Evolutionary conservation across 2,329 filamentous ascomycete species (phyloP), one percentile per base, ranked within the genome.

Genomic region (Diaporthe ampelina): DNA sequence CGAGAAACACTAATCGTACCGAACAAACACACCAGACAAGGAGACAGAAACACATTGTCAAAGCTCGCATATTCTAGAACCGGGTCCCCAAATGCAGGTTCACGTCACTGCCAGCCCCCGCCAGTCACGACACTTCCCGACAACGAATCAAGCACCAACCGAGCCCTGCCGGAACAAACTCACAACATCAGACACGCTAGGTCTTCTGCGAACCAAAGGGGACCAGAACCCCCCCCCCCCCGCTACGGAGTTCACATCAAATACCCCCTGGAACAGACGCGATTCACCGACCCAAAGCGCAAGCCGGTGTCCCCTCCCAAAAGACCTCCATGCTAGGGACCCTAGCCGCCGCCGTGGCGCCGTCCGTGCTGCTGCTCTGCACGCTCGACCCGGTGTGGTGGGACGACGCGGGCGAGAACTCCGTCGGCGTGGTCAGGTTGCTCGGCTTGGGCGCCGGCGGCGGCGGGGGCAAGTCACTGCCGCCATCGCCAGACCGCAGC

Each of bases 371-470:
- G 40, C 40, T 43, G 35, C 67, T 48, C n/a, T 57, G 54, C 24
- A 59, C 26, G 29, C 61, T 73, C 15, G 70, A 75, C 21, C 70
- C 73, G 26, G 61, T 73, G 43, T 59, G 73, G 26, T 69, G 58
- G n/a, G 70, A 73, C 13, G 73, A 35, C 10, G 70, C 73, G 29
- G 61, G 73, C 43, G 73, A 75, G 37, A 75, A 75, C 9, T 65
- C 37, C 4, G 72, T 76, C 7, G 74, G 74, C 24, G 74, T 76
- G 37, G 74, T 76, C 68, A 76, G 43, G 52, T 76, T 76, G 59
- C 74, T 76, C 10, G 59, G 61, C 54, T 65, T 43, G 9, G 73
- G 73, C 0, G 73, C 37, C 17, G 73, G 61, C 4, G 73, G 73
- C 9, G 40, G 19, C 24, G 26, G 61, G 15, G 40, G 19, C 26